Conservation (phyloP, 140 eudicot genomes). For the Senecio squalidus region DNA sequence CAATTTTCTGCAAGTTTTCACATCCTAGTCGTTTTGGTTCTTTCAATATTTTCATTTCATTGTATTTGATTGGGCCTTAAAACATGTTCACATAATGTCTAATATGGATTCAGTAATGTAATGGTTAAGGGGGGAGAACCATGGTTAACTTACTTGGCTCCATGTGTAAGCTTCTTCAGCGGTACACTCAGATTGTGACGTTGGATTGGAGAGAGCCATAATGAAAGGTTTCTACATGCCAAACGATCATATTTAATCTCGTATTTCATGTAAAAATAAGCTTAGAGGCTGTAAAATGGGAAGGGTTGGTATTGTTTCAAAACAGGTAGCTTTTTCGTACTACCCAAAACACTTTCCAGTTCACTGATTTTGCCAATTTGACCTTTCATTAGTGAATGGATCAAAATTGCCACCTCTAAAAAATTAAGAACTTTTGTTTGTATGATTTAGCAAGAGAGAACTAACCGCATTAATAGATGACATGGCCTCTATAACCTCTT, state of each 20-base stretch:
- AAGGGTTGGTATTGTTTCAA: neutral
- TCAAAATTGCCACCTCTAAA: slow-evolving; percentile 1
- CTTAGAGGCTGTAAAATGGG: neutral
- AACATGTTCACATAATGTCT: neutral
- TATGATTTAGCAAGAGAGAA: slow-evolving; percentile 24
- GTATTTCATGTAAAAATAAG: neutral
- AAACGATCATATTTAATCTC: neutral
- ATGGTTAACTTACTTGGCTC: slow-evolving; percentile 58
- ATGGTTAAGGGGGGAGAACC: neutral
- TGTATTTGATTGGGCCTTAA: neutral
- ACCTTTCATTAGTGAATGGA: neutral
- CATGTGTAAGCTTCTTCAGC: slow-evolving; percentile 96
- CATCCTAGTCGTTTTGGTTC: neutral
- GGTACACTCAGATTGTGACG: slow-evolving; percentile 94
- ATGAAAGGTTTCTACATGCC: slow-evolving; percentile 81
- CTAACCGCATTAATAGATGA: slow-evolving; percentile 67
- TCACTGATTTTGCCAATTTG: neutral
- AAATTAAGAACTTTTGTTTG: neutral
- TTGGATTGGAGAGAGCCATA: slow-evolving; percentile 95
- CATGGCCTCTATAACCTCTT: slow-evolving; percentile 92
- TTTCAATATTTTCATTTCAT: slow-evolving; percentile 1
- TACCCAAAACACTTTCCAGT: neutral
- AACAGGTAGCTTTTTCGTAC: neutral
- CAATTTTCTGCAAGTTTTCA: neutral
- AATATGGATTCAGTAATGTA: no score